Evolutionary conservation across 768 basidiomycete genomes (phyloP).

Genomic region (Boletus fagicola): DNA sequence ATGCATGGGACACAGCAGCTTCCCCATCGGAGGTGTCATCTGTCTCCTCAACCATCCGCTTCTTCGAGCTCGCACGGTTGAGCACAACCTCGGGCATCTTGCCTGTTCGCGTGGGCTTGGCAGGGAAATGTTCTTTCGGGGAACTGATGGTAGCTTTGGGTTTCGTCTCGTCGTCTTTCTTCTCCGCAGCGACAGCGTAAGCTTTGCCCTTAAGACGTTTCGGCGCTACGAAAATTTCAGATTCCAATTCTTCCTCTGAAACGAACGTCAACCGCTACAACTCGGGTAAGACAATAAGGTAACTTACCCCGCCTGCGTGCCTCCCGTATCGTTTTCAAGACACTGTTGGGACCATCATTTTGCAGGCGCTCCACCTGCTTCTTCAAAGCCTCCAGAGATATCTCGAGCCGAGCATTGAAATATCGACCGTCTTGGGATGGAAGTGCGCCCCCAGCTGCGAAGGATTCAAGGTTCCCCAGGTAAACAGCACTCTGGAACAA

Average conservation of each 20-base stretch:
- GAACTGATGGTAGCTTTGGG: constrained; percentile 11
- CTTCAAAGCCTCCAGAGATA: constrained; percentile 54
- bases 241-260: constrained; percentile 52
- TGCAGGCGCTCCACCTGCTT: constrained; percentile 68
- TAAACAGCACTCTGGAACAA: constrained; percentile 81
- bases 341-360: constrained; percentile 59
- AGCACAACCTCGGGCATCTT: constrained; percentile 60
- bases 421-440: constrained; percentile 83
- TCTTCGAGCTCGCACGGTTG: constrained; percentile 24
- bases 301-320: constrained; percentile 58
- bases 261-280: constrained; percentile 6
- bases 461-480: constrained; percentile 67
- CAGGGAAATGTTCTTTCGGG: constrained; percentile 26
- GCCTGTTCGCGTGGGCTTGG: constrained; percentile 38
- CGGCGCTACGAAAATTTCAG: constrained; percentile 42
- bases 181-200: constrained; percentile 61
- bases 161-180: constrained; percentile 24
- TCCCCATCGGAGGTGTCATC: constrained; percentile 28
- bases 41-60: constrained; percentile 16
- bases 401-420: constrained; percentile 80
- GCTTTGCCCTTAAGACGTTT: constrained; percentile 77
- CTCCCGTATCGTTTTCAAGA: constrained; percentile 62
- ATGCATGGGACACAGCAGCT: constrained; percentile 38
- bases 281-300: neutral
- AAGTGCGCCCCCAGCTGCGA: constrained; percentile 65